Conservation (phyloP, 768 basidiomycete genomes). For the Lenzites betulinus region DNA sequence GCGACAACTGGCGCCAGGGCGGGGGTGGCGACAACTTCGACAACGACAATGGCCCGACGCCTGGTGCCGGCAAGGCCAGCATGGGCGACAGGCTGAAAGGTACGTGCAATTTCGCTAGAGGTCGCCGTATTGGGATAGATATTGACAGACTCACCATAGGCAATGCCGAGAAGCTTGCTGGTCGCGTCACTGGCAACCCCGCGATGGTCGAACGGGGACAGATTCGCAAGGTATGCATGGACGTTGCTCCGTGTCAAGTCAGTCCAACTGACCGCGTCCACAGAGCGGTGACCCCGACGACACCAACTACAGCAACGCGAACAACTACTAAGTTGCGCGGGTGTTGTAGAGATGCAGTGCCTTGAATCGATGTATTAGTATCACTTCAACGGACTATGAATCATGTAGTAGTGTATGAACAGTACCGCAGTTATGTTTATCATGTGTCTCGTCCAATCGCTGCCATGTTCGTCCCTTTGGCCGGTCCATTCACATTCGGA, state of each 20-base stretch:
- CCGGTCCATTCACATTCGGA: too few species aligned
- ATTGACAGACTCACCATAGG: background rate
- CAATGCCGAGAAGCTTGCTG: conserved; percentile 18
- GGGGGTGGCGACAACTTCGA: background rate
- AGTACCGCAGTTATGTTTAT: too few species aligned
- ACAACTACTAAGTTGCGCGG: background rate
- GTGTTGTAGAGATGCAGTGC: background rate
- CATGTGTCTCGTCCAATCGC: background rate
- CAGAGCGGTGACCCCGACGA: conserved; percentile 13
- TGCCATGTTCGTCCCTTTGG: background rate
- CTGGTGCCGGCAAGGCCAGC: conserved; percentile 12
- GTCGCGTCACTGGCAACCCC: conserved; percentile 10
- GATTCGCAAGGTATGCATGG: background rate
- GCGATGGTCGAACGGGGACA: conserved; percentile 5
- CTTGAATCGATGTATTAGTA: background rate
- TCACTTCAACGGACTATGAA: background rate
- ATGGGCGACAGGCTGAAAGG: conserved; percentile 21
- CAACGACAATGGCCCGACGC: background rate
- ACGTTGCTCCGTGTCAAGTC: background rate
- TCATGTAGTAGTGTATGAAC: background rate
- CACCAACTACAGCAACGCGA: conserved; percentile 10
- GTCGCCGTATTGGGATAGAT: background rate
- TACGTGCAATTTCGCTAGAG: background rate
- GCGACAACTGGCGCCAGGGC: conserved; percentile 2
- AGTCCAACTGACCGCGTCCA: background rate